Base-by-base conservation (phyloP, 2,329 filamentous ascomycete genomes). In the Coniochaeta hoffmannii region DNA sequence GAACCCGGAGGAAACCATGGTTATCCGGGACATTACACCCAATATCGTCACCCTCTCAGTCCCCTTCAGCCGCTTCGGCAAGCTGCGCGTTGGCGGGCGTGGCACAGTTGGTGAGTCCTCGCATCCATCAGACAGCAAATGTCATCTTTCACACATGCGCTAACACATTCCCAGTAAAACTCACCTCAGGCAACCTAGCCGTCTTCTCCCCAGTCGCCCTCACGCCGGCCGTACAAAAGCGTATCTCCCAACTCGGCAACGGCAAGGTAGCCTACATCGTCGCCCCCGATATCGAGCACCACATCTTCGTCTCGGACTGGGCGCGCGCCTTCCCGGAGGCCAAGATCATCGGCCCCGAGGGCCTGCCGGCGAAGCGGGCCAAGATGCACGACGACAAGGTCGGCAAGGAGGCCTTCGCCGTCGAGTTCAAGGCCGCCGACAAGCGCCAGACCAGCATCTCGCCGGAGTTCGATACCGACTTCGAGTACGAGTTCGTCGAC, bases 141-240 rank as follows among this genome's bases (percentile, higher is more conserved):
- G 53, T 60, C 56, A 22, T 8, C 22, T 0, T 8, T n/a, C 36
- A 26, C 41, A 26, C 12, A 41, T 22, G 12, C 38, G 24, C 38
- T 44, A 44, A 44, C 38, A 54, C 61, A 90, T 19, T 8, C 22
- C 19, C 9, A 46, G 90, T 96, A 57, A 88, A 86, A 63, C 82
- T 99, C 62, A 80, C 83, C 56, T 86, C 85, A 10, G 91, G 91
- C 56, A 76, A 81, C 49, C 82, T 97, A 38, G 89, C 90, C 61
- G 86, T 97, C 69, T 97, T 97, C 80, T 96, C 91, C 0, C 94
- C 94, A 17, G 89, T 94, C 19, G 88, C 87, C 14, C 80, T 97
- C 55, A 97, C 92, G 3, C 80, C 86, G 3, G 83, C 87, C 56
- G 85, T 91, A 36, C 83, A 79, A 59, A 69, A 76, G 62, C 85